Evolutionary conservation across 1,139 yeast genomes (phyloP).

Genomic region (Geotrichum fermentans): DNA sequence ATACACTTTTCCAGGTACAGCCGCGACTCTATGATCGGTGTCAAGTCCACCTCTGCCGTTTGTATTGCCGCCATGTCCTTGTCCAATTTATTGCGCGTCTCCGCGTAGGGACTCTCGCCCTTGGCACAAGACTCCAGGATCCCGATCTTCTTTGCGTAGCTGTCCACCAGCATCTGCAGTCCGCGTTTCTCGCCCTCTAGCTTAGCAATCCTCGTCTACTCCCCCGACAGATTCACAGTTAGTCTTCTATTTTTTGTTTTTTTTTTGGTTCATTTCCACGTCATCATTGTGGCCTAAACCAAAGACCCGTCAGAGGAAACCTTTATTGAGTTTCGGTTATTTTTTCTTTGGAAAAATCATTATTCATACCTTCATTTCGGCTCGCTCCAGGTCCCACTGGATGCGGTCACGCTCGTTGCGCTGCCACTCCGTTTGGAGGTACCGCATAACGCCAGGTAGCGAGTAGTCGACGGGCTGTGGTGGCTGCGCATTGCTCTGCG

Average conservation of each 20-base stretch:
- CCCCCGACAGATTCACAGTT: too few relatives aligned
- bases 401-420: conserved; percentile 52
- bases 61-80: conserved; percentile 14
- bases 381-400: conserved; percentile 52
- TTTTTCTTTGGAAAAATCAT: too few relatives aligned
- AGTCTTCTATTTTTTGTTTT: too few relatives aligned
- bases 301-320: too few relatives aligned
- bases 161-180: conserved; percentile 31
- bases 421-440: conserved; percentile 54
- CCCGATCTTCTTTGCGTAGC: conserved; percentile 31
- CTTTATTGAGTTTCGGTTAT: too few relatives aligned
- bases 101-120: conserved; percentile 14
- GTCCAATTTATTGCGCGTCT: conserved; percentile 11
- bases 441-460: conserved; percentile 51
- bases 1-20: conserved; percentile 37
- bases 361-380: conserved; percentile 44
- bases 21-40: conserved; percentile 33
- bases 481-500: neutral
- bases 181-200: conserved; percentile 41
- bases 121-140: conserved; percentile 27
- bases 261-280: too few relatives aligned
- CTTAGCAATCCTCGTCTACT: conserved; percentile 38
- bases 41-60: conserved; percentile 26
- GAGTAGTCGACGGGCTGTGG: conserved; percentile 35
- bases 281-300: neutral